phyloP scores from a whole-genome alignment of 805 yeast genomes.

The Saturnispora sanitii region DNA sequence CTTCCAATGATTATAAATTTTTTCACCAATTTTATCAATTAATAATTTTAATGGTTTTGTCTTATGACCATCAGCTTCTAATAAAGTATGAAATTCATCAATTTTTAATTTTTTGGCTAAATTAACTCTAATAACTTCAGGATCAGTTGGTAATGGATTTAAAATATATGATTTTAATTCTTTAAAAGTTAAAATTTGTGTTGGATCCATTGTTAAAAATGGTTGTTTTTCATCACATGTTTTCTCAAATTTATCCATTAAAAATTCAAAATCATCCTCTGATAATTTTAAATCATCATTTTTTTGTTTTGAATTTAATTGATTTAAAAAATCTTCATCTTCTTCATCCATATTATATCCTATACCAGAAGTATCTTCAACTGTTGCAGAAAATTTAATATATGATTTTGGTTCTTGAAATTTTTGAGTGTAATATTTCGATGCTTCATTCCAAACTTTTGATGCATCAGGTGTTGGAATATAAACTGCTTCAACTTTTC shows the following conservation, averaged over 20 bases:
- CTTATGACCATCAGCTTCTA: conserved; percentile 38
- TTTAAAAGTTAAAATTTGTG: conserved; percentile 56
- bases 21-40: conserved; percentile 50
- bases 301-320: conserved; percentile 28
- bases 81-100: conserved; percentile 48
- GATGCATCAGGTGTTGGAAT: conserved; percentile 98
- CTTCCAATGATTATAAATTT: conserved; percentile 76
- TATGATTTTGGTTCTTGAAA: conserved; percentile 70
- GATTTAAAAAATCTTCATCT: conserved; percentile 59
- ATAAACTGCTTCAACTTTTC: conserved; percentile 47
- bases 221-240: conserved; percentile 79
- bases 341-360: conserved; percentile 84
- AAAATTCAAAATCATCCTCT: conserved; percentile 79
- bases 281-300: conserved; percentile 34
- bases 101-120: conserved; percentile 47
- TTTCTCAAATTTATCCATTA: conserved; percentile 65
- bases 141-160: conserved; percentile 36
- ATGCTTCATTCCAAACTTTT: conserved; percentile 66
- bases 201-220: conserved; percentile 67
- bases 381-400: conserved; percentile 85
- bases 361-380: conserved; percentile 87
- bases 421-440: conserved; percentile 54
- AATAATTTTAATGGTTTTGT: conserved; percentile 39
- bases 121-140: conserved; percentile 46
- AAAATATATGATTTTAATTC: conserved; percentile 52